These are phyloP conservation scores for Fusarium sp. DNA, from an alignment of 2,329 filamentous ascomycete species.

Conservation along the genomic window DNA sequence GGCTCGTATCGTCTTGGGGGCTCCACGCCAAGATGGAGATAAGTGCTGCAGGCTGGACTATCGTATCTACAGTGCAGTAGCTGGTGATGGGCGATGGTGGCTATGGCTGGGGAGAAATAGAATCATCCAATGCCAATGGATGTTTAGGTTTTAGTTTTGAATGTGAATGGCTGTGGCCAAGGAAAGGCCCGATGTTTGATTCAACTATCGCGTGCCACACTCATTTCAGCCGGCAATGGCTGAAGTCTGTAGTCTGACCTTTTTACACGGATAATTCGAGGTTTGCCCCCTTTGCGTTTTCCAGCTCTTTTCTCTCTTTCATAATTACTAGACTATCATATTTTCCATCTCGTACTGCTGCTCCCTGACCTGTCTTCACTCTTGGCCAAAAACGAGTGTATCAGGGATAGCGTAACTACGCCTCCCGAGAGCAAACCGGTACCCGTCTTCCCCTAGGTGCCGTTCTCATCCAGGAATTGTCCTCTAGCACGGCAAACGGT, in stretches of 20 bases:
- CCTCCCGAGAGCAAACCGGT: constrained; percentile 36
- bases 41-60: no score
- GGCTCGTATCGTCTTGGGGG: constrained; percentile 34
- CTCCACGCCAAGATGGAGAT: constrained; percentile 20
- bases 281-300: background rate
- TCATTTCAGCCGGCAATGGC: constrained; percentile 1
- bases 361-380: background rate
- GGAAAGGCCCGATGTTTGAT: constrained; percentile 28
- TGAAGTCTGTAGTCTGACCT: background rate
- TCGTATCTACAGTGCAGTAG: background rate
- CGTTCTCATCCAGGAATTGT: constrained; percentile 16
- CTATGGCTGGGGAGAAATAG: constrained; percentile 16
- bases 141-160: constrained; percentile 2
- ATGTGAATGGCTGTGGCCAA: constrained; percentile 14
- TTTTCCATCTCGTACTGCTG: background rate
- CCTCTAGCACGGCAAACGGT: constrained; percentile 13
- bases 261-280: background rate
- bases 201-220: constrained; percentile 19
- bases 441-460: constrained; percentile 22
- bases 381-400: constrained; percentile 10
- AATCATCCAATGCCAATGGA: background rate
- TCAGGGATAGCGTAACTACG: constrained; percentile 29
- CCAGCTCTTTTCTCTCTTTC: background rate
- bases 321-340: background rate
- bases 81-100: constrained; percentile 7